A percentile compares a stretch with the other conserved stretches of the same genome.
Conservation (phyloP, 1,284 basidiomycete genomes). For the Trametes pubescens region DNA sequence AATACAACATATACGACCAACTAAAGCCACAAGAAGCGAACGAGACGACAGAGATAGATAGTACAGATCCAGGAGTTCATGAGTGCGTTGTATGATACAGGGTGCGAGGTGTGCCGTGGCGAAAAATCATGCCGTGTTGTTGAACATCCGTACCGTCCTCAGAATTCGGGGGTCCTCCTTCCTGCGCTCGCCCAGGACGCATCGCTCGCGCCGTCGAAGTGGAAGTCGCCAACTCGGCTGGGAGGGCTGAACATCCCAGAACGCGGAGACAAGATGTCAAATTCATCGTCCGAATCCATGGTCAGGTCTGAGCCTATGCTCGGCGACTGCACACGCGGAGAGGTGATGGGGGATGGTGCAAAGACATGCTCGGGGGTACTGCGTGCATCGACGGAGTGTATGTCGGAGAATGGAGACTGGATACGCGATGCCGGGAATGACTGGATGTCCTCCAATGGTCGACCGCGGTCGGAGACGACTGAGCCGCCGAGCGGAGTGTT, state of each 20-base stretch:
- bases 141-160: neutral
- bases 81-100: slow-evolving; percentile 16
- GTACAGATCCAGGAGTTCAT: slow-evolving; percentile 5
- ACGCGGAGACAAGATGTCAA: slow-evolving; percentile 38
- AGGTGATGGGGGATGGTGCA: slow-evolving; percentile 20
- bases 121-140: neutral
- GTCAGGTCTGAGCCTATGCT: slow-evolving; percentile 32
- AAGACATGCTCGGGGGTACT: slow-evolving; percentile 25
- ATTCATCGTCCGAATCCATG: slow-evolving; percentile 35
- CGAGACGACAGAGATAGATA: neutral
- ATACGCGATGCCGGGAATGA: slow-evolving; percentile 32
- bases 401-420: slow-evolving; percentile 40
- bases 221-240: slow-evolving; percentile 32
- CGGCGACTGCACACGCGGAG: slow-evolving; percentile 32
- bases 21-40: slow-evolving; percentile 13
- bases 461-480: slow-evolving; percentile 21
- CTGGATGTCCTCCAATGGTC: slow-evolving; percentile 14
- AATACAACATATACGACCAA: slow-evolving; percentile 13
- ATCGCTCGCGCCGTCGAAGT: slow-evolving; percentile 37
- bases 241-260: slow-evolving; percentile 43
- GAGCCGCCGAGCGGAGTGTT: slow-evolving; percentile 35
- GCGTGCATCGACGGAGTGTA: slow-evolving; percentile 32
- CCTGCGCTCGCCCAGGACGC: slow-evolving; percentile 42
- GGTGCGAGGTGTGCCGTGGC: slow-evolving; percentile 5
- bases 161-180: slow-evolving; percentile 38